These are phyloP conservation scores for Solanum acaule DNA, from an alignment of 257 asterid species.

Conservation along the genomic window DNA sequence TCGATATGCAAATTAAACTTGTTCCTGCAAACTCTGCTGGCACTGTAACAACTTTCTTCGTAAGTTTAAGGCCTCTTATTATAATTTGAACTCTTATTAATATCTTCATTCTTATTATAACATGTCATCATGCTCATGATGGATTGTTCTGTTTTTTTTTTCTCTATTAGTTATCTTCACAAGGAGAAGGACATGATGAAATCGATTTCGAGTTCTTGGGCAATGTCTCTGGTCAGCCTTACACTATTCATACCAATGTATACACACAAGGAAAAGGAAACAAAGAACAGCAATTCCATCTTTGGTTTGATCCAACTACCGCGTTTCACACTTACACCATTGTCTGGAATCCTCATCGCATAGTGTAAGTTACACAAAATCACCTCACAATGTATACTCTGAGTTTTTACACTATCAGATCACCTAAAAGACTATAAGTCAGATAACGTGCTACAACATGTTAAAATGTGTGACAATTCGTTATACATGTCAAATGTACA, in stretches of 20 bases:
- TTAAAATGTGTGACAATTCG: not conserved
- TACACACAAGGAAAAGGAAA: conserved; percentile 4
- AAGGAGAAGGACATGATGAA: not conserved
- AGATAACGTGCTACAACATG: not conserved
- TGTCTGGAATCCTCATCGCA: conserved; percentile 3
- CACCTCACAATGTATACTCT: not conserved
- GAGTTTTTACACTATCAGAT: not conserved
- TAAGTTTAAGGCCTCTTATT: not conserved
- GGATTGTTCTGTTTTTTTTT: not conserved
- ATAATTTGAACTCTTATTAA: not conserved
- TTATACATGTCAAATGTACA: not conserved
- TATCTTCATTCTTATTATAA: not conserved
- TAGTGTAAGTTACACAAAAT: not conserved
- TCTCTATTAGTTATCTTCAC: not conserved
- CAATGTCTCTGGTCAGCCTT: conserved; percentile 1
- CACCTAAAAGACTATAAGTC: not conserved
- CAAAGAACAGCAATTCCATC: conserved; percentile 5
- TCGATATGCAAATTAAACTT: not conserved
- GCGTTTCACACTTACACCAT: conserved; percentile 8
- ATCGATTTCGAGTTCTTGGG: conserved; percentile 3
- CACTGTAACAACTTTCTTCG: not conserved
- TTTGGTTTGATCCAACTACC: conserved; percentile 5
- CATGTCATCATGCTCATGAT: not conserved
- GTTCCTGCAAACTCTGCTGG: not conserved
- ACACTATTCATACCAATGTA: not conserved